Evolutionary conservation across 768 basidiomycete genomes (phyloP), one percentile per base, ranked within the genome.

Genomic region (Leucocoprinus birnbaumii): DNA sequence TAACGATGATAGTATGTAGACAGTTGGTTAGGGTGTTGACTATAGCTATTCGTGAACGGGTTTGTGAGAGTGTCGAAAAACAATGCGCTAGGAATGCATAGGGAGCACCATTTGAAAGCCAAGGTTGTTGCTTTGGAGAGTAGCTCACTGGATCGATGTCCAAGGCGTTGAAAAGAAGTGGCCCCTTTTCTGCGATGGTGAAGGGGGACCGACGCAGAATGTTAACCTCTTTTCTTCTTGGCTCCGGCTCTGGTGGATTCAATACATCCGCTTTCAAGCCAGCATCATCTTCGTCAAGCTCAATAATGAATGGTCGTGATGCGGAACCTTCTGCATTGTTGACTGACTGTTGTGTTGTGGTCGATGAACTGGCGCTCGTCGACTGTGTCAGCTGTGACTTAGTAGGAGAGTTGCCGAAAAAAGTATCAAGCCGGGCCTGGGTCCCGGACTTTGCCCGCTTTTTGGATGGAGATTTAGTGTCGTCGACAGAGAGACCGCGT

Each of bases 61-160:
- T 93, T 45, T 76, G 68, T 2, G 82, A 80, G 21, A 92, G 65
- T 9, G 79, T 72, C 9, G 77, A 73, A 6, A 93, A 76, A 1
- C 86, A 75, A 62, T 84, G 81, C 1, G 80, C 80, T 22, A 93
- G 77, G 65, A 90, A 88, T 2, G 86, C 78, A 66, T 89, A 93
- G 0, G 89, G 88, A 3, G 82, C 79, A 3, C 74, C 64, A 35
- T 48, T 49, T 9, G 69, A 59, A 5, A 66, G 60, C 76, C 83
- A 85, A 7, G 78, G 73, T 50, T 72, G 73, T n/a, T 59, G 58
- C 26, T 68, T 65, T 27, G 76, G 65, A 51, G 71, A 63, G 63
- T 83, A 87, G 14, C 57, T 48, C 1, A 73, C 58, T 21, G 83
- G 80, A 57, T 89, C 86, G 35, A 76, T 66, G 41, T 77, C 71